These are phyloP conservation scores for Raphanus sativus DNA, from an alignment of 345 rosid species.

Conservation along the genomic window DNA sequence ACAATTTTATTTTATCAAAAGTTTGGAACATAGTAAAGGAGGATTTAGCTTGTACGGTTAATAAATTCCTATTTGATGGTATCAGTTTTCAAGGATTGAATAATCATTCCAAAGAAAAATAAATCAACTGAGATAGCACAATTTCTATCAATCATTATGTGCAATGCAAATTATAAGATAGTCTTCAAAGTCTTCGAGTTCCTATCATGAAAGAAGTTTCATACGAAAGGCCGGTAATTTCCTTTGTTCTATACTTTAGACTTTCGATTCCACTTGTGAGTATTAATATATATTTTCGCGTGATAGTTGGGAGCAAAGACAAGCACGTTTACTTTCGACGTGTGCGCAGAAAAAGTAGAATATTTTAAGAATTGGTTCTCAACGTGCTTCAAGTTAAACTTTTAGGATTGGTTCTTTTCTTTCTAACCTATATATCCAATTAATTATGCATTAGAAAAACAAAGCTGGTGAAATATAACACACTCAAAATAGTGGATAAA, in stretches of 20 bases:
- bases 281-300: not conserved
- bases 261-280: constrained; percentile 6
- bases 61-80: too few relatives aligned
- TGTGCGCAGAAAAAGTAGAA: constrained; percentile 13
- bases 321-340: constrained; percentile 29
- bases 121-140: too few relatives aligned
- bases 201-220: constrained; percentile 8
- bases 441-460: not conserved
- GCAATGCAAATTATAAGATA: too few relatives aligned
- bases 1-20: too few relatives aligned
- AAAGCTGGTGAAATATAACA: constrained; percentile 6
- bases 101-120: too few relatives aligned
- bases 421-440: not conserved
- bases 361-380: not conserved
- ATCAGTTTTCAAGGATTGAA: too few relatives aligned
- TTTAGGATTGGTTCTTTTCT: not conserved
- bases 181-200: not conserved
- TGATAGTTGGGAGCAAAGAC: constrained; percentile 18
- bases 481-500: not conserved
- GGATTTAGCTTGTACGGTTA: too few relatives aligned
- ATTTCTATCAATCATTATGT: too few relatives aligned
- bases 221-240: not conserved
- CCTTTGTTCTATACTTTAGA: not conserved
- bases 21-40: too few relatives aligned
- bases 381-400: constrained; percentile 14